Base-by-base conservation (phyloP, 805 yeast species). In the Nematodospora valgi region DNA sequence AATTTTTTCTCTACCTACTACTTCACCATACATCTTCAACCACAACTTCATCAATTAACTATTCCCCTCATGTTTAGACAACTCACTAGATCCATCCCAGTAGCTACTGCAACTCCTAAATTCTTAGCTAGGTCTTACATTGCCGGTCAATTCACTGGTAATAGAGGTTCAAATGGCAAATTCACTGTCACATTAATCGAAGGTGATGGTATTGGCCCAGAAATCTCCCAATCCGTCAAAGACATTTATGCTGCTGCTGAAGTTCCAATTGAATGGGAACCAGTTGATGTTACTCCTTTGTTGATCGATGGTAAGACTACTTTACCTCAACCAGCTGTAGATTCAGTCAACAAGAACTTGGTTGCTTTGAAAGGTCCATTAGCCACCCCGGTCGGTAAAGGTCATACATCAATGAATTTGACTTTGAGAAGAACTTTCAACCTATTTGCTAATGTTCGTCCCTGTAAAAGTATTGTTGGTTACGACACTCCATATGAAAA, bases 361-460 rank as follows among this genome's bases (percentile, higher is more conserved):
- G 91, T 93, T 45, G 99, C 98, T 37, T 77, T 93, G 58, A 93
- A 93, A 73, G 99, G 99, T 50, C 98, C 98, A 20, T 73, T 93
- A 56, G 98, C 97, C 37, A 93, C 99, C 26, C 99, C 99, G 39
- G 89, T 91, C 45, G 98, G 97, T 54, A 91, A 91, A 71, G 98
- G 98, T 59, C 98, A 93, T 74, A 87, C 87, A 58, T 89, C 98
- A 30, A 79, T 93, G 77, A 93, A 93, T 77, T 76, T 93, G 74
- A 91, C 99, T 23, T 76, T 93, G 66, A 87, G 99, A 76, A 86
- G 96, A 72, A 86, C 98, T 35, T 93, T 93, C 73, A 82, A 84
- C 68, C 74, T 93, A 52, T 93, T 88, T 52, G 99, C 99, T 58
- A 91, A 91, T 65, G 95, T 93, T 39, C 85, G 97, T 72, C 98